Percentiles rank a stretch among this genome's conserved stretches.
Evolutionary conservation across 2,329 filamentous ascomycete species (phyloP).

Genomic region (Cladobotryum protrusum): DNA sequence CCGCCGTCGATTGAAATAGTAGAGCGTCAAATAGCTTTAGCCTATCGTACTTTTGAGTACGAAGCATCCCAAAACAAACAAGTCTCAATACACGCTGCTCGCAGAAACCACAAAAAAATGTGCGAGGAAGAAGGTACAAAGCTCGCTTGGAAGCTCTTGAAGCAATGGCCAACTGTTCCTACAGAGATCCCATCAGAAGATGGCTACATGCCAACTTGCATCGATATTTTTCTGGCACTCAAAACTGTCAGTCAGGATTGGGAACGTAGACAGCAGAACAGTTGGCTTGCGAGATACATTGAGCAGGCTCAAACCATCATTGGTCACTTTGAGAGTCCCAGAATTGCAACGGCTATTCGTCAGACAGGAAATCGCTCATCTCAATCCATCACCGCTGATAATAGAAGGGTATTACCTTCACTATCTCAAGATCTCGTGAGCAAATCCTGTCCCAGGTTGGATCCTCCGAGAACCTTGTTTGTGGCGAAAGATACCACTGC

Average conservation of each 20-base stretch:
- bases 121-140: conserved; percentile 1
- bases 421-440: background rate
- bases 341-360: too few relatives aligned
- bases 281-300: background rate
- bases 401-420: background rate
- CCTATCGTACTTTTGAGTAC: background rate
- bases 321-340: background rate
- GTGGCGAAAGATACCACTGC: background rate
- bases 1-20: background rate
- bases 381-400: too few relatives aligned
- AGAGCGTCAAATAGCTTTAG: background rate
- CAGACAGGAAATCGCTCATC: too few relatives aligned
- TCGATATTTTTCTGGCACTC: background rate
- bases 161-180: conserved; percentile 8
- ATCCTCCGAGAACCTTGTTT: background rate
- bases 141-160: conserved; percentile 1
- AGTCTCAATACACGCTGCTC: background rate
- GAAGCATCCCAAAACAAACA: background rate
- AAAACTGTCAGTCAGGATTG: background rate
- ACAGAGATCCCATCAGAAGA: background rate
- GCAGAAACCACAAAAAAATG: background rate
- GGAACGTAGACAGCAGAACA: conserved; percentile 5
- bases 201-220: background rate
- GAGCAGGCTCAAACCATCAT: background rate
- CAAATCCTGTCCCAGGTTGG: background rate